Evolutionary conservation across 202 grass and related monocot genomes (phyloP).

Genomic region (Elaeis oleifera): DNA sequence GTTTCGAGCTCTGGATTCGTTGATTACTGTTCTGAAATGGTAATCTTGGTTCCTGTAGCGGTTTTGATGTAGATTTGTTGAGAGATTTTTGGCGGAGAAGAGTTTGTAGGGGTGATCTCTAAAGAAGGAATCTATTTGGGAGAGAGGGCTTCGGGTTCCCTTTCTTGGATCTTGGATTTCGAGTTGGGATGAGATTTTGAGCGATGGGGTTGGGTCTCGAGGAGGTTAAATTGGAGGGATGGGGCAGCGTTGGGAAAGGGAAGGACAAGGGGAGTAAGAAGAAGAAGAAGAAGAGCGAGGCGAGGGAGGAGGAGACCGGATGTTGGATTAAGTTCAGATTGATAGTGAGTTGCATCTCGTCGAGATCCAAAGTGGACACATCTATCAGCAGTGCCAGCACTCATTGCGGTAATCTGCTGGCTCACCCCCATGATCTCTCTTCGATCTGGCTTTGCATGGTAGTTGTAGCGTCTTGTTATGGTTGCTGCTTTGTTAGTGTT

Average conservation of each 20-base stretch:
- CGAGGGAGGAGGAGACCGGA: slow-evolving; percentile 27
- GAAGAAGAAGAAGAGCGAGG: slow-evolving; percentile 2
- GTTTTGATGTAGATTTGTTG: slow-evolving; percentile 2
- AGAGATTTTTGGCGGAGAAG: slow-evolving; percentile 12
- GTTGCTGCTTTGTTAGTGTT: background rate
- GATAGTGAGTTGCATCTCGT: slow-evolving; percentile 64
- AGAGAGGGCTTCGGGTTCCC: background rate
- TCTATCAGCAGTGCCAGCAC: slow-evolving; percentile 63
- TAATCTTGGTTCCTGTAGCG: background rate
- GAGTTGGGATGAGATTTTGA: slow-evolving; percentile 10
- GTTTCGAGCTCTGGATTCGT: slow-evolving; percentile 4
- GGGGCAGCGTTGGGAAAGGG: slow-evolving; percentile 39
- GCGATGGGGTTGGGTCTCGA: slow-evolving; percentile 48
- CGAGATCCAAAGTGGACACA: slow-evolving; percentile 87
- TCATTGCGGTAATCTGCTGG: slow-evolving; percentile 46
- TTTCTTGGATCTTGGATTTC: background rate
- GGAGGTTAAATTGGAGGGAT: slow-evolving; percentile 57
- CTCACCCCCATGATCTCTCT: background rate
- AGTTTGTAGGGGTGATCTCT: background rate
- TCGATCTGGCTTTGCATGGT: slow-evolving; percentile 4
- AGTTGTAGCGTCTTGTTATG: background rate
- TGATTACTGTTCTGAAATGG: slow-evolving; percentile 10
- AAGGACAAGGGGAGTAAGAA: slow-evolving; percentile 31
- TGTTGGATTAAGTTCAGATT: slow-evolving; percentile 86
- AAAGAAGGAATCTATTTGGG: background rate